phyloP scores from a whole-genome alignment of 1,284 basidiomycete species.

The Athelia sp. region DNA sequence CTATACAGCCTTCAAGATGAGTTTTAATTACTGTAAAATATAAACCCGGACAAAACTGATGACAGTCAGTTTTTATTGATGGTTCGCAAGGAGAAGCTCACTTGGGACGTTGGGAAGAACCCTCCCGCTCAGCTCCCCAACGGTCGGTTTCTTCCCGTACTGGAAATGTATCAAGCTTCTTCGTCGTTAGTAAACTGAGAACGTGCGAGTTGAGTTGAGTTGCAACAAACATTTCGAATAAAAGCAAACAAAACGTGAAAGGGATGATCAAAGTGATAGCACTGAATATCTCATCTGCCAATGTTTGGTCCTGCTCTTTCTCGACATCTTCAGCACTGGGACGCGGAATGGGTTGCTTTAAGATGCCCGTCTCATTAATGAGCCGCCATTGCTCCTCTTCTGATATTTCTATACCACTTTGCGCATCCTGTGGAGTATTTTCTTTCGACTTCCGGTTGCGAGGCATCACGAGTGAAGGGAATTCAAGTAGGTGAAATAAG shows the following conservation, averaged over 20 bases:
- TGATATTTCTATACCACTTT: constrained; percentile 40
- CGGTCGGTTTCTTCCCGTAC: constrained; percentile 53
- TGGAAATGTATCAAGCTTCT: constrained; percentile 71
- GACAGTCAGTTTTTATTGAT: constrained; percentile 7
- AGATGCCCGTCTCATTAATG: constrained; percentile 61
- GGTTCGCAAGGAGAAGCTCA: constrained; percentile 30
- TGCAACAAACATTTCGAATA: constrained; percentile 72
- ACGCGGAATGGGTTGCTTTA: constrained; percentile 28
- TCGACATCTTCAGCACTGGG: constrained; percentile 11
- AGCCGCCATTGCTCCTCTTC: constrained; percentile 76
- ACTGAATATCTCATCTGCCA: constrained; percentile 68
- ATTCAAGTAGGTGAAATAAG: too few relatives aligned
- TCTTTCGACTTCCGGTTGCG: constrained; percentile 26
- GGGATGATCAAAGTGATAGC: constrained; percentile 60
- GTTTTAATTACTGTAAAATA: constrained; percentile 70
- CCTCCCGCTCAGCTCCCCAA: constrained; percentile 43
- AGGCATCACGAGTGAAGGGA: too few relatives aligned
- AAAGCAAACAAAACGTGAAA: constrained; percentile 60
- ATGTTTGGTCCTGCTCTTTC: constrained; percentile 36
- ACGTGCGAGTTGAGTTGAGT: neutral
- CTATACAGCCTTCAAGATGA: constrained; percentile 7
- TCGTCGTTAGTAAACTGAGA: neutral
- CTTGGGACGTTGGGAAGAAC: constrained; percentile 64
- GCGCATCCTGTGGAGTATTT: constrained; percentile 3
- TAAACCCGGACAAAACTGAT: constrained; percentile 63